Evolutionary conservation across 768 basidiomycete genomes (phyloP).

Genomic region (Podaxis pistillaris): DNA sequence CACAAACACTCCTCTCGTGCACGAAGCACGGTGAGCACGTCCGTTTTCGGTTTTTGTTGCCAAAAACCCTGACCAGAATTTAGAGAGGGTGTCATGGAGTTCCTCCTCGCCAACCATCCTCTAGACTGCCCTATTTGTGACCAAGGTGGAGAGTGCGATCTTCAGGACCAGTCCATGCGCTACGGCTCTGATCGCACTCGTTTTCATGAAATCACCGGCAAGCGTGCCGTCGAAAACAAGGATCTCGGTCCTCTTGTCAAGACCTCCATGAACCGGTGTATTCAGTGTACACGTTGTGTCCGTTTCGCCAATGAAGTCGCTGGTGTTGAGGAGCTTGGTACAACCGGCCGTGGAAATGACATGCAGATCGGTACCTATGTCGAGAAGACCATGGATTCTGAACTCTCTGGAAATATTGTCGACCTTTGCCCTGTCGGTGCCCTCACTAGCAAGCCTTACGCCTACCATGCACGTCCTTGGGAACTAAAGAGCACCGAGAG

Average conservation of each 20-base stretch:
- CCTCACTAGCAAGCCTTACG: slow-evolving; percentile 96
- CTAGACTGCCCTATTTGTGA: slow-evolving; percentile 99
- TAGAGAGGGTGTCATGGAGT: slow-evolving; percentile 99
- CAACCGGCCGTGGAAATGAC: slow-evolving; percentile 96
- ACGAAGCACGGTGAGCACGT: slow-evolving; percentile 68
- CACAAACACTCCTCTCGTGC: slow-evolving; percentile 89
- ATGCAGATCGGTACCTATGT: slow-evolving; percentile 99
- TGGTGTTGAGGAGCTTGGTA: slow-evolving; percentile 95
- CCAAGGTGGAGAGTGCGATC: slow-evolving; percentile 97
- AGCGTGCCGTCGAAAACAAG: slow-evolving; percentile 98
- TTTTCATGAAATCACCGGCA: slow-evolving; percentile 98
- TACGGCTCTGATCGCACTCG: slow-evolving; percentile 97
- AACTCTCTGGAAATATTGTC: slow-evolving; percentile 94
- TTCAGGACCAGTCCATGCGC: slow-evolving; percentile 99
- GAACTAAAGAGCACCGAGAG: slow-evolving; percentile 98
- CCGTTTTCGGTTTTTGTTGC: neutral
- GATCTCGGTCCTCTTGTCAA: slow-evolving; percentile 97
- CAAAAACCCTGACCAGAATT: slow-evolving; percentile 21
- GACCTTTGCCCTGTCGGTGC: slow-evolving; percentile 99
- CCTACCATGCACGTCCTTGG: slow-evolving; percentile 97
- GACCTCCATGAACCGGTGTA: slow-evolving; percentile 98
- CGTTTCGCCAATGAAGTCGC: slow-evolving; percentile 99
- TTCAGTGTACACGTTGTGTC: slow-evolving; percentile 98
- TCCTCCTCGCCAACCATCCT: slow-evolving; percentile 95
- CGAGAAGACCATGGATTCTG: slow-evolving; percentile 96